phyloP scores from a whole-genome alignment of 768 basidiomycete species.

The Trametes meyenii region DNA sequence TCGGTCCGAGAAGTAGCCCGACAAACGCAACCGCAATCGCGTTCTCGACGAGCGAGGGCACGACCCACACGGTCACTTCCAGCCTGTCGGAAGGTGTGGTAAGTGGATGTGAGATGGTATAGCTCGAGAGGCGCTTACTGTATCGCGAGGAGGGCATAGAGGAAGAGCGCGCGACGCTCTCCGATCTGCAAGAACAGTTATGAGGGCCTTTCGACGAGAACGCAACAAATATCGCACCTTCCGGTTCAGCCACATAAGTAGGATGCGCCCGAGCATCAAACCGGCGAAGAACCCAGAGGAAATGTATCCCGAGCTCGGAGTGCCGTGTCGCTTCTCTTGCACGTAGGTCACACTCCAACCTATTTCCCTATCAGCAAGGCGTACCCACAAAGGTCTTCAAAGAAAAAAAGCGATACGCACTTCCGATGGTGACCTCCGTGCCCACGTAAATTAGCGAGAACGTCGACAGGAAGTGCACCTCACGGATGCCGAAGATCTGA shows the following conservation, averaged over 20 bases:
- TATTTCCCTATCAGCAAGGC: background rate
- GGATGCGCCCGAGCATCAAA: constrained; percentile 31
- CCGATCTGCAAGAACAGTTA: constrained; percentile 24
- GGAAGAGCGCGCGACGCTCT: constrained; percentile 31
- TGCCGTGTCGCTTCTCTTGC: constrained; percentile 41
- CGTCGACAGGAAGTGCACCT: constrained; percentile 42
- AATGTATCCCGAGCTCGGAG: constrained; percentile 43
- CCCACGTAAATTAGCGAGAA: constrained; percentile 48
- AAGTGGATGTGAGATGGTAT: background rate
- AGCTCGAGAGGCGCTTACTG: constrained; percentile 28
- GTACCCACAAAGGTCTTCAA: no score
- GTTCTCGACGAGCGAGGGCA: constrained; percentile 51
- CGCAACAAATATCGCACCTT: constrained; percentile 18
- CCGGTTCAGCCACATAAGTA: constrained; percentile 32
- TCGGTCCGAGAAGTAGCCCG: constrained; percentile 48
- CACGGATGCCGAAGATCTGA: constrained; percentile 39
- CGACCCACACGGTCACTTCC: constrained; percentile 49
- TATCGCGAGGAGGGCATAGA: constrained; percentile 32
- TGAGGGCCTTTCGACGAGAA: background rate
- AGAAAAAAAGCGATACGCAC: constrained; percentile 21
- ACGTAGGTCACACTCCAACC: constrained; percentile 52
- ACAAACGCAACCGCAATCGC: constrained; percentile 47
- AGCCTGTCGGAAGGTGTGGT: constrained; percentile 7
- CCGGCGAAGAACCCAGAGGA: constrained; percentile 46
- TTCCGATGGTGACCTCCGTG: constrained; percentile 46